Conservation (phyloP, 106 monocot species). For the Phalaenopsis equestris region DNA sequence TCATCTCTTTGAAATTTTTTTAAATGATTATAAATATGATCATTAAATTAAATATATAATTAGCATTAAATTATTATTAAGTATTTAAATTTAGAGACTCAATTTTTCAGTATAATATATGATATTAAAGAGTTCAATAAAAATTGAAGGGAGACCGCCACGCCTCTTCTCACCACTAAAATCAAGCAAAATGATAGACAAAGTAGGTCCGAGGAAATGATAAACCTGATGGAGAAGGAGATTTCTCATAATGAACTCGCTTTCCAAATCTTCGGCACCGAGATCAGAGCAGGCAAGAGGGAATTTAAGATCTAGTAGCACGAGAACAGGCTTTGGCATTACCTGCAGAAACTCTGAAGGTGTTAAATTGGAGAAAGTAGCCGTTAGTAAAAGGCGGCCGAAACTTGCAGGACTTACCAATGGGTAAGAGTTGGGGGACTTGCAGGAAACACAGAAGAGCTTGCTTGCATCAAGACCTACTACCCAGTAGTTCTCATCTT, state of each 20-base stretch:
- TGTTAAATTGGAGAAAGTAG: not conserved
- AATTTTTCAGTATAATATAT: too few species aligned
- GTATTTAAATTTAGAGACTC: too few species aligned
- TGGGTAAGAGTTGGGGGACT: slow-evolving; percentile 66
- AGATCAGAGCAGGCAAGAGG: slow-evolving; percentile 90
- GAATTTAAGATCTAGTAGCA: slow-evolving; percentile 56
- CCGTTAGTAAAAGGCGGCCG: not conserved
- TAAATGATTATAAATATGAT: too few species aligned
- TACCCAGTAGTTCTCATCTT: slow-evolving; percentile 88
- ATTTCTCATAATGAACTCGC: slow-evolving; percentile 68
- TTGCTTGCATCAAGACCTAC: slow-evolving; percentile 78
- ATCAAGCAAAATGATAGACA: not conserved
- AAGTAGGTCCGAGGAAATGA: not conserved
- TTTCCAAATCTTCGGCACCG: slow-evolving; percentile 80
- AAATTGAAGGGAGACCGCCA: too few species aligned
- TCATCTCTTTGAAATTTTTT: too few species aligned
- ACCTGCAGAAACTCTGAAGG: slow-evolving; percentile 35
- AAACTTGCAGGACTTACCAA: slow-evolving; percentile 26
- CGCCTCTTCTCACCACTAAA: too few species aligned
- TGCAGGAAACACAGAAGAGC: slow-evolving; percentile 85
- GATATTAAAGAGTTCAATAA: too few species aligned
- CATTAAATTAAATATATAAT: too few species aligned
- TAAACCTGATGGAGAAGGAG: slow-evolving; percentile 68
- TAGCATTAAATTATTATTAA: too few species aligned
- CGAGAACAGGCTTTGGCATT: slow-evolving; percentile 86